Evolutionary conservation across 2,329 filamentous ascomycete species (phyloP).

Genomic region (Sporothrix globosa): DNA sequence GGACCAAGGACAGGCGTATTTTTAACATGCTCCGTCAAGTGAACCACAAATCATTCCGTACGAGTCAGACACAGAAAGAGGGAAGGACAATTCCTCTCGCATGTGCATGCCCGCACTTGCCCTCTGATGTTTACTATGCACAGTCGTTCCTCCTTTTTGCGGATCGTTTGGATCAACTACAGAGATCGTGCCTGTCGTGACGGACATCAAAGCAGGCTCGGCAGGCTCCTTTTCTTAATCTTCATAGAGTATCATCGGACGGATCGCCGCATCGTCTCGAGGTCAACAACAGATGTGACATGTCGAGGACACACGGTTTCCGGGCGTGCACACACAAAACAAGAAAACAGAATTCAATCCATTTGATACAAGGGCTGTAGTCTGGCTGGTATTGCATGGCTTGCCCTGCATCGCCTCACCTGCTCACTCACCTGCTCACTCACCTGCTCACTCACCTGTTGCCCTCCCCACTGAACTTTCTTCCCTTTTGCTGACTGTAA

Average conservation of each 20-base stretch:
- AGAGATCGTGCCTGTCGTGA: background rate
- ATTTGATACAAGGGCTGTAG: background rate
- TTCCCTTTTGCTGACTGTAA: background rate
- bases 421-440: constrained; percentile 21
- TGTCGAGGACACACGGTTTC: background rate
- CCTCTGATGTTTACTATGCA: background rate
- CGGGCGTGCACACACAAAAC: background rate
- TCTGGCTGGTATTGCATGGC: background rate
- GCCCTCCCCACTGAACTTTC: background rate
- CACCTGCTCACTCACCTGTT: constrained; percentile 17
- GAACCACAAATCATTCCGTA: background rate
- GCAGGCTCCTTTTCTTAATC: background rate
- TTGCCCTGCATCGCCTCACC: constrained; percentile 3
- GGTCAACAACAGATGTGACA: background rate
- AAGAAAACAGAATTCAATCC: background rate
- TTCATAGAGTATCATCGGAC: background rate
- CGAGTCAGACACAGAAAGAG: background rate
- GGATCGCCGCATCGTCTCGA: background rate
- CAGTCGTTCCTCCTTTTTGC: background rate
- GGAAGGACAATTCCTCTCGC: background rate
- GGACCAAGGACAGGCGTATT: background rate
- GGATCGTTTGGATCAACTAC: background rate
- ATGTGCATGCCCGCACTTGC: constrained; percentile 10
- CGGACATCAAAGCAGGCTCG: background rate
- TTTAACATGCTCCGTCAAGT: background rate